Conservation (phyloP, 108 stramenopile genomes). For the Phaeodactylum tricornutum region DNA sequence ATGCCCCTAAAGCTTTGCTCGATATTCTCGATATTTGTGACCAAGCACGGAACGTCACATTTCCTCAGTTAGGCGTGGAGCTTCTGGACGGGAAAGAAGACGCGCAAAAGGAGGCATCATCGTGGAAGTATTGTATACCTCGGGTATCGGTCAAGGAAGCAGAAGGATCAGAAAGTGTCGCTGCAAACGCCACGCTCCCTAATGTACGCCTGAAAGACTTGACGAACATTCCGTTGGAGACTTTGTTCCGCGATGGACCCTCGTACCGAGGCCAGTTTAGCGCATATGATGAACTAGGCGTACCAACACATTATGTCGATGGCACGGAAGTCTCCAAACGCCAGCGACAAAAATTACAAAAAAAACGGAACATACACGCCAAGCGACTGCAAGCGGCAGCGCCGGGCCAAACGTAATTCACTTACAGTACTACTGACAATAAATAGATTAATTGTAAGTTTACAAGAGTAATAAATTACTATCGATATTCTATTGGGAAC, state of each 20-base stretch:
- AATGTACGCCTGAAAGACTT: neutral
- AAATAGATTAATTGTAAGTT: too few species aligned
- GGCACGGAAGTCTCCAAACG: constrained; percentile 44
- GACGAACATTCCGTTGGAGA: constrained; percentile 13
- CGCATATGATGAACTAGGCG: constrained; percentile 38
- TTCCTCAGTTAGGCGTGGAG: constrained; percentile 55
- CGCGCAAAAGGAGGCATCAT: neutral
- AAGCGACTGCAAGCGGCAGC: too few species aligned
- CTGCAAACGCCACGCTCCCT: neutral
- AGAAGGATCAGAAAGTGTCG: neutral
- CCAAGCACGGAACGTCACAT: constrained; percentile 42
- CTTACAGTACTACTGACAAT: too few species aligned
- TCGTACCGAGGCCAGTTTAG: constrained; percentile 33
- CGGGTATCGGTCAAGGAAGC: neutral
- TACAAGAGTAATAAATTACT: too few species aligned
- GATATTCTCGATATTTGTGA: constrained; percentile 51
- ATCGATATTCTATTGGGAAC: too few species aligned
- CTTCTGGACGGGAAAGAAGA: constrained; percentile 32
- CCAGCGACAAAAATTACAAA: constrained; percentile 33
- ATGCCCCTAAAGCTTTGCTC: neutral
- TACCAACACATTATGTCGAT: constrained; percentile 42
- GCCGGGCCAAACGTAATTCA: too few species aligned
- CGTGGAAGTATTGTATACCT: constrained; percentile 21
- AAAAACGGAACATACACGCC: constrained; percentile 8
- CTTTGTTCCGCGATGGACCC: constrained; percentile 31